Evolutionary conservation across 202 grass and related monocot genomes (phyloP).

Genomic region (Alloteropsis angusta): DNA sequence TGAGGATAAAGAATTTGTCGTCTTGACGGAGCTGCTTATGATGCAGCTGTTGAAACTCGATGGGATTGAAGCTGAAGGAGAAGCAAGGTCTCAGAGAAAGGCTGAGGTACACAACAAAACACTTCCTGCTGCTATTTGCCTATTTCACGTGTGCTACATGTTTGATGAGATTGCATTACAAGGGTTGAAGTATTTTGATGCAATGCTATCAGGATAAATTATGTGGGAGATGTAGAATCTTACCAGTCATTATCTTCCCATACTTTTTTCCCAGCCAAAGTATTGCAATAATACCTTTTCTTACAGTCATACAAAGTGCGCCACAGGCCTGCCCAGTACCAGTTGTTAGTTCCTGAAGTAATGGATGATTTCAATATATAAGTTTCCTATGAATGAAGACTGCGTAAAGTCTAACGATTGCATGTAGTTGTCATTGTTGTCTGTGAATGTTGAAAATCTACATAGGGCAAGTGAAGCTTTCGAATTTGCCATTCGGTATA

Average conservation of each 20-base stretch:
- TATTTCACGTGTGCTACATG: neutral
- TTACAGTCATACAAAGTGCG: neutral
- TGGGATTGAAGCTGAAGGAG: slow-evolving; percentile 80
- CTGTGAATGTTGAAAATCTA: neutral
- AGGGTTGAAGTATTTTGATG: neutral
- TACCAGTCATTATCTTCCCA: neutral
- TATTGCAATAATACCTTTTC: neutral
- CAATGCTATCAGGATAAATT: neutral
- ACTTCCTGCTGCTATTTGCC: neutral
- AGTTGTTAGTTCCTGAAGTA: neutral
- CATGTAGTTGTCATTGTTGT: neutral
- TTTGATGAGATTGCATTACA: neutral
- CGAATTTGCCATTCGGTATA: neutral
- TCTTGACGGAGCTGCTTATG: slow-evolving; percentile 90
- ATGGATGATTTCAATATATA: neutral
- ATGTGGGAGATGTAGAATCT: neutral
- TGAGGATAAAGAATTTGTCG: slow-evolving; percentile 66
- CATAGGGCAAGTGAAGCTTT: neutral
- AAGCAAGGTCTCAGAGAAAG: slow-evolving; percentile 76
- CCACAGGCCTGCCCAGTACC: neutral
- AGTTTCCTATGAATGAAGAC: neutral
- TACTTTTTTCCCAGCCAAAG: neutral
- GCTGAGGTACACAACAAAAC: slow-evolving; percentile 51
- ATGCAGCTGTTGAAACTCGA: slow-evolving; percentile 80
- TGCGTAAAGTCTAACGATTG: neutral